A percentile compares a stretch with the other conserved stretches of the same genome.
Evolutionary conservation across 495 filamentous ascomycete genomes (phyloP).

Genomic region (Daldinia decipiens): DNA sequence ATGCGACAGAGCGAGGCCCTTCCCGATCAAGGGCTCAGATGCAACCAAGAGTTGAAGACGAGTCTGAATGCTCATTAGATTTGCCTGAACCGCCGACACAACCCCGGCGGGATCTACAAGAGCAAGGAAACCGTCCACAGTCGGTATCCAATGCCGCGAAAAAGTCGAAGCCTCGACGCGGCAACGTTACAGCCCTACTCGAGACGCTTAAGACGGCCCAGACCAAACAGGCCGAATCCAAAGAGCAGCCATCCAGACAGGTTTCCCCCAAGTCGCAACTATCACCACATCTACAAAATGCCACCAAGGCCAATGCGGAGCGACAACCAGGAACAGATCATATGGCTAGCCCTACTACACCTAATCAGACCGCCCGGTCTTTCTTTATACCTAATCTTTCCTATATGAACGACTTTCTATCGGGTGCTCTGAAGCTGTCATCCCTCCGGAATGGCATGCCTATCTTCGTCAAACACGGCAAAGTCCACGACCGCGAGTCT

Average conservation of each 20-base stretch:
- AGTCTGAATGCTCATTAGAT: conserved; percentile 55
- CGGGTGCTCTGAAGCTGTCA: conserved; percentile 56
- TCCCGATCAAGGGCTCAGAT: conserved; percentile 52
- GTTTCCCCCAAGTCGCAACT: conserved; percentile 37
- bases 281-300: conserved; percentile 31
- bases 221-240: conserved; percentile 35
- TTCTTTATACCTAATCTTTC: conserved; percentile 58
- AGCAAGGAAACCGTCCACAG: conserved; percentile 40
- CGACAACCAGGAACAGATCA: conserved; percentile 22
- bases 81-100: conserved; percentile 44
- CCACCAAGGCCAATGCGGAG: conserved; percentile 27
- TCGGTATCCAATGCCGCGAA: conserved; percentile 25
- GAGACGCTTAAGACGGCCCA: conserved; percentile 46
- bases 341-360: conserved; percentile 24
- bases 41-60: conserved; percentile 58
- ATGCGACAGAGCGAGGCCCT: conserved; percentile 40
- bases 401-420: conserved; percentile 60
- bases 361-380: conserved; percentile 55
- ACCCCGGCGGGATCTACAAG: conserved; percentile 39
- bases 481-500: conserved; percentile 48
- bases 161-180: conserved; percentile 31
- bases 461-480: conserved; percentile 56
- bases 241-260: conserved; percentile 39
- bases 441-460: conserved; percentile 58
- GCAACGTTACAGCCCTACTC: conserved; percentile 45